Evolutionary conservation across 306 rosid species (phyloP).

Genomic region (Quercus gilva): DNA sequence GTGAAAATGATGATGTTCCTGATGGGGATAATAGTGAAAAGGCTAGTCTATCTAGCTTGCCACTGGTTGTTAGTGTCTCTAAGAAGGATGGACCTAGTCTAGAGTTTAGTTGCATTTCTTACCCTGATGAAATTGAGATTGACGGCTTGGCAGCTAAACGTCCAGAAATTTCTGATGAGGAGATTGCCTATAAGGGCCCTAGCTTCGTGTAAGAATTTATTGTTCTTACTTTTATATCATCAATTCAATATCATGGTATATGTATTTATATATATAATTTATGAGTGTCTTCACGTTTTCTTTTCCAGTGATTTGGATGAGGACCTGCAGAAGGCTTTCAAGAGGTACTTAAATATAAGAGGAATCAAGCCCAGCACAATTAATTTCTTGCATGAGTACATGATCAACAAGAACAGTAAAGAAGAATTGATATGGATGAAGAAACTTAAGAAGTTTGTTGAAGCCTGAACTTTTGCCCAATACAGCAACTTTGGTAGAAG

Average conservation of each 20-base stretch:
- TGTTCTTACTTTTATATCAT: neutral
- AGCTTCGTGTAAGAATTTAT: constrained; percentile 63
- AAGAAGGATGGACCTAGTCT: constrained; percentile 65
- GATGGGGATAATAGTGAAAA: constrained; percentile 34
- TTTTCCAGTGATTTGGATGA: constrained; percentile 76
- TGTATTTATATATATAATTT: neutral
- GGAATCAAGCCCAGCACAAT: constrained; percentile 88
- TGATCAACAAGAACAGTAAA: constrained; percentile 90
- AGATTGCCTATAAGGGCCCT: constrained; percentile 87
- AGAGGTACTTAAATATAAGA: constrained; percentile 79
- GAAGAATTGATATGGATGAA: constrained; percentile 80
- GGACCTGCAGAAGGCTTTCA: constrained; percentile 78
- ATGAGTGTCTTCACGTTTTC: neutral
- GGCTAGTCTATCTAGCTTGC: constrained; percentile 60
- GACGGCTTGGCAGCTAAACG: constrained; percentile 68
- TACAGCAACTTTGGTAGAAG: constrained; percentile 4
- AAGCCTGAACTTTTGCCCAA: constrained; percentile 35
- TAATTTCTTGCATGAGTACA: constrained; percentile 89
- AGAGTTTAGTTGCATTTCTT: constrained; percentile 73
- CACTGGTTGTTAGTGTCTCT: constrained; percentile 63
- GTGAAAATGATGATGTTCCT: constrained; percentile 35
- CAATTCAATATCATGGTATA: neutral
- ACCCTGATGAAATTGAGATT: constrained; percentile 69
- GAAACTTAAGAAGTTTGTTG: constrained; percentile 64
- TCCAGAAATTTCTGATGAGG: constrained; percentile 62